A percentile compares a stretch with the other conserved stretches of the same genome.
phyloP scores from a whole-genome alignment of 176 grass and related monocot genomes.

The Raddia distichophylla region DNA sequence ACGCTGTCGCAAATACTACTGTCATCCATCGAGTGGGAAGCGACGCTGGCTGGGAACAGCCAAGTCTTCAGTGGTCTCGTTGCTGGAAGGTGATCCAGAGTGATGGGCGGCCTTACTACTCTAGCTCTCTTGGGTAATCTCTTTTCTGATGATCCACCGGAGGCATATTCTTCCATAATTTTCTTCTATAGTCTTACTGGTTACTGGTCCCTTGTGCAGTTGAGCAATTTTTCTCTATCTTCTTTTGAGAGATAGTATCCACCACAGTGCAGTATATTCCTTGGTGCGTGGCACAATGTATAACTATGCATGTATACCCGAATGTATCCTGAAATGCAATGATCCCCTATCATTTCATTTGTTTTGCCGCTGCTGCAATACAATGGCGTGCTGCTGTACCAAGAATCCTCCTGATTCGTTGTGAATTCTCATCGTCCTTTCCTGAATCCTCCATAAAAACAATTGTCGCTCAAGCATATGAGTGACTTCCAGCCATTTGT shows the following conservation, averaged over 20 bases:
- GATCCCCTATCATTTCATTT: not conserved
- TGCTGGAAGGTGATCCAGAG: constrained; percentile 72
- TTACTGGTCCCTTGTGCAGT: constrained; percentile 40
- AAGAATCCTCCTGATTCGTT: not conserved
- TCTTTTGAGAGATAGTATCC: constrained; percentile 28
- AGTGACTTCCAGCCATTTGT: not conserved
- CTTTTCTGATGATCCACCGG: not conserved
- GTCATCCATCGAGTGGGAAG: constrained; percentile 95
- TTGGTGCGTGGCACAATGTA: constrained; percentile 39
- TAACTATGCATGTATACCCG: constrained; percentile 45
- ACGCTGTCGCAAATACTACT: constrained; percentile 92
- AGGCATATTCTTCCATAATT: not conserved
- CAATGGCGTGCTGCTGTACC: not conserved
- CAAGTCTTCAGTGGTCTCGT: constrained; percentile 98
- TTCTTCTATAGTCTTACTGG: not conserved
- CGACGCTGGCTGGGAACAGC: constrained; percentile 81
- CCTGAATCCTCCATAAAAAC: not conserved
- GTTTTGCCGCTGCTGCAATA: not conserved
- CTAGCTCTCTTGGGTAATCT: constrained; percentile 10
- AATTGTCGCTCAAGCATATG: not conserved
- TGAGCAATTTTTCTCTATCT: constrained; percentile 24
- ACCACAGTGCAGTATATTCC: constrained; percentile 23
- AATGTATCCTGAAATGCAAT: constrained; percentile 28
- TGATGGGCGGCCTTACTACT: constrained; percentile 20
- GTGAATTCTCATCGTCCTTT: not conserved